Base-by-base conservation (phyloP, 2,329 filamentous ascomycete species). In the Aspergillus cejpii region DNA sequence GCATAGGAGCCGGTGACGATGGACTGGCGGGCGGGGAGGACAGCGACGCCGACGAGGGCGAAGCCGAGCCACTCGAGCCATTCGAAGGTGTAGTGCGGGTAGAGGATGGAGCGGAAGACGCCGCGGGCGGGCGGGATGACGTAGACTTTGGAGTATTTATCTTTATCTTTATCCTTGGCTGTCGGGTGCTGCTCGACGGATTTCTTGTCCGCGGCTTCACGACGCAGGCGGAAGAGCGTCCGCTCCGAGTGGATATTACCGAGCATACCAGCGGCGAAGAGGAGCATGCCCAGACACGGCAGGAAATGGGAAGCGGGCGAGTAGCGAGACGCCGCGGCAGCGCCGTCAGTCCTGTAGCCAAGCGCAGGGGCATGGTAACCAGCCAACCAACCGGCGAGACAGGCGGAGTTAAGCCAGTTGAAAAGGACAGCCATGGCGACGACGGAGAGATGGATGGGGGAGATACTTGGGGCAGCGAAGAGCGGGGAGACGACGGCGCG, bases 21-120 rank as follows among this genome's bases (percentile, higher is more conserved):
- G 19, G 31, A 6, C 17, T 27, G 42, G 1, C 17, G 23, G 48
- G 39, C 50, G 36, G 64, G 58, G 6, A 58, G 62, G 11, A 71
- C 61, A 0, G 64, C 56, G 0, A 63, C 63, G 7, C 67, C 71
- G 8, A 68, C 60, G 21, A 95, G 78, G 74, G 84, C 89, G 65
- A 89, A 98, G 0, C 92, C 92, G 3, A 78, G 66, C 92, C 92
- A 98, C 74, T 98, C 92, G 42, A 95, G 65, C 92, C 92, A 98
- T 71, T 98, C 92, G 62, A 84, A 85, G n/a, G 94, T 74, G 66
- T 96, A 98, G 65, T 98, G 92, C 54, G 92, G 89, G 66, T 84
- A 95, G 47, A 97, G 75, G 61, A 95, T 79, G 58, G 82, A 84
- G 53, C 77, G 75, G 69, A 97, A 98, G 39, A 95, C 69, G 0